Evolutionary conservation across 805 yeast genomes (phyloP), one percentile per base, ranked within the genome.

Genomic region (Starmerella gropengiesseri): DNA sequence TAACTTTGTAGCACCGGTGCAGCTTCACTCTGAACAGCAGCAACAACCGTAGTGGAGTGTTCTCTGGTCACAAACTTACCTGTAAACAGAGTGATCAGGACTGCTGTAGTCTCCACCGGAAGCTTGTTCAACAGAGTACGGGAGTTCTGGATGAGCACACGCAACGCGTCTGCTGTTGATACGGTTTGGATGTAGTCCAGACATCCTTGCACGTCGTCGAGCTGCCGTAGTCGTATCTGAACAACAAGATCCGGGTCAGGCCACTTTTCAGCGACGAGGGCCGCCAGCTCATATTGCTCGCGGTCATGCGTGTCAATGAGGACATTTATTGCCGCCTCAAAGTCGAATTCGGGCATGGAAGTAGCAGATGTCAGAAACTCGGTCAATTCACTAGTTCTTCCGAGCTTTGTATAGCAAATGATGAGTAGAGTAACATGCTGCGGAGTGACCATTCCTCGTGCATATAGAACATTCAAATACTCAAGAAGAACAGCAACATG

Each of bases 31-130:
- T 31, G 40, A 7, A 42, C 45, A 12, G 22, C 21, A 23, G 19
- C 20, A 16, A 16, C 11, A 6, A 26, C 22, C 1, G 47, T 16
- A 20, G 11, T 19, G 21, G 37, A 16, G 7, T 33, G 40, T 9
- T 16, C 30, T 6, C 44, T 39, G 4, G 85, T 80, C 22, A 62
- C 65, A 58, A 79, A 89, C 42, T 74, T 76, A 0, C 96, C 96
- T 0, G 97, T 89, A 57, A 89, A 91, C 0, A 89, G 81, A 22
- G 81, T 80, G 39, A 91, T 86, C 44, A 89, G 65, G 28, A 91
- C 61, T 23, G 78, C 78, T 1, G 95, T 86, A 0, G 94, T 81
- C 43, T 80, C 85, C 44, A 81, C 72, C 0, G 97, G 96, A 29
- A 75, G 62, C 35, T 67, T 57, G 28, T 81, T 81, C 37, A 89